These are phyloP conservation scores for Podaxis rugospora DNA, from an alignment of 768 basidiomycete genomes.

Conservation along the genomic window DNA sequence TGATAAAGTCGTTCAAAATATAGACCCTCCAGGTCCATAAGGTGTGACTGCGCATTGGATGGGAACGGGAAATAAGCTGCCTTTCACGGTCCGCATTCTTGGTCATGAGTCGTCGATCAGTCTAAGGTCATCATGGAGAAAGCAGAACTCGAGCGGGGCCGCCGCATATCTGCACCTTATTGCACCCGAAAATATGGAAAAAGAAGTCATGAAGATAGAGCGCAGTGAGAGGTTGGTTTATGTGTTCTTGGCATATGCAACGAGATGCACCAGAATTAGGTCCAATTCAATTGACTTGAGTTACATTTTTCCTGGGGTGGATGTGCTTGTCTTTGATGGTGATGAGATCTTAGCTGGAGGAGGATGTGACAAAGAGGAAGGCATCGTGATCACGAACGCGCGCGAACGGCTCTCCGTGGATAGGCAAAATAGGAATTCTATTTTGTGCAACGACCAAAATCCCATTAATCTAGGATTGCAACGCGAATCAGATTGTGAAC, in stretches of 20 bases:
- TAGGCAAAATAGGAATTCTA: slow-evolving; percentile 4
- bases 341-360: slow-evolving; percentile 6
- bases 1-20: neutral
- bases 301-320: slow-evolving; percentile 3
- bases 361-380: neutral
- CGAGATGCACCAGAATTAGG: slow-evolving; percentile 1
- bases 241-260: slow-evolving; percentile 9
- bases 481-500: neutral
- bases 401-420: slow-evolving; percentile 9
- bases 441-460: neutral
- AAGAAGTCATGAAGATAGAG: slow-evolving; percentile 7
- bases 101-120: slow-evolving; percentile 10
- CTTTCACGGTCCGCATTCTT: neutral
- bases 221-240: neutral
- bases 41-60: neutral
- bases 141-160: slow-evolving; percentile 2
- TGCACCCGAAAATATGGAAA: slow-evolving; percentile 10
- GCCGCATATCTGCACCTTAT: slow-evolving; percentile 1
- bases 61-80: neutral
- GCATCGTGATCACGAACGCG: neutral
- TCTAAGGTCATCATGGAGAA: neutral
- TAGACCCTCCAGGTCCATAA: neutral
- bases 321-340: neutral
- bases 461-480: slow-evolving; percentile 8
- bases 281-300: slow-evolving; percentile 7